Evolutionary conservation across 306 rosid genomes (phyloP).

Genomic region (Cajanus cajan): DNA sequence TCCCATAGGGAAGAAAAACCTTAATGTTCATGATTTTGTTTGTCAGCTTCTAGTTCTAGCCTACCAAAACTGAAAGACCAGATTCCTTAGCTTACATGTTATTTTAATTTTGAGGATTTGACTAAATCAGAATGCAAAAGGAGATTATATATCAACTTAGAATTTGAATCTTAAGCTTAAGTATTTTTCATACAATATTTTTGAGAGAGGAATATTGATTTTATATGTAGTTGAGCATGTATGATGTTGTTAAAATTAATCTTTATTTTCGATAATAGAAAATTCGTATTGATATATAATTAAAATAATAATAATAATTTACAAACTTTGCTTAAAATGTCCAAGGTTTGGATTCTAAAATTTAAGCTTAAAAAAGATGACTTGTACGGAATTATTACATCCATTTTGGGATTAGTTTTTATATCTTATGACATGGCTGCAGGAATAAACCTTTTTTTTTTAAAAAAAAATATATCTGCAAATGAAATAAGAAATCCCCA

Average conservation of each 20-base stretch:
- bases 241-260: no score
- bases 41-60: slow-evolving; percentile 3
- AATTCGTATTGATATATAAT: no score
- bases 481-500: not conserved
- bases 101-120: not conserved
- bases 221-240: no score
- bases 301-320: no score
- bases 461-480: no score
- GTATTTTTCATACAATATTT: no score
- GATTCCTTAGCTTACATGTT: not conserved
- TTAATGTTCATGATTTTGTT: slow-evolving; percentile 5
- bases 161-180: no score
- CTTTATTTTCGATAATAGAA: no score
- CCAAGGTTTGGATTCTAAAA: not conserved
- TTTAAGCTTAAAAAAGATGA: not conserved
- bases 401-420: not conserved
- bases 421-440: no score
- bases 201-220: no score
- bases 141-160: no score
- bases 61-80: not conserved
- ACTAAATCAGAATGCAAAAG: not conserved
- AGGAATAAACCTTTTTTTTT: no score
- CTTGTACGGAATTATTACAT: not conserved
- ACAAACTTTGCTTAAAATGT: not conserved
- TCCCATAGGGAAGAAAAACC: slow-evolving; percentile 6